Evolutionary conservation across 164 flowering plant species (phyloP).

Genomic region (Annona squamosa): DNA sequence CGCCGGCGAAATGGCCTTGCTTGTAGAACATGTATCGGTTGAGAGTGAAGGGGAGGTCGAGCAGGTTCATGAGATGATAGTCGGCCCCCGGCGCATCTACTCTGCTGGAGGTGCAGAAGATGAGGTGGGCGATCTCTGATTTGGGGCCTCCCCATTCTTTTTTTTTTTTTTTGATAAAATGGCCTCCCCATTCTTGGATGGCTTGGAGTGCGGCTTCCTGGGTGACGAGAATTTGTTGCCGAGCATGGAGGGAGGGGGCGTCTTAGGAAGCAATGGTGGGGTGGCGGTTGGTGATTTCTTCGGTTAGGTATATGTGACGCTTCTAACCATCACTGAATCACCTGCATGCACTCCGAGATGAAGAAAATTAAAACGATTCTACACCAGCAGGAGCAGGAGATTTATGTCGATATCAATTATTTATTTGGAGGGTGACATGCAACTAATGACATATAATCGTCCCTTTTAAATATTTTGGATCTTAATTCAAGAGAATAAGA

Average conservation of each 20-base stretch:
- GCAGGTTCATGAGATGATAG: neutral
- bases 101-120: neutral
- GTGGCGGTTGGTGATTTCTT: neutral
- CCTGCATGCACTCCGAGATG: neutral
- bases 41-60: neutral
- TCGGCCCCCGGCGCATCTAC: neutral
- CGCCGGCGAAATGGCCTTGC: neutral
- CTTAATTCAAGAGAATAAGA: too few relatives aligned
- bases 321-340: neutral
- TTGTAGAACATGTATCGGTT: neutral
- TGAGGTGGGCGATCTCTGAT: neutral
- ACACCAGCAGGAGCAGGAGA: too few relatives aligned
- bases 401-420: too few relatives aligned
- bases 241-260: neutral
- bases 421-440: too few relatives aligned
- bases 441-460: too few relatives aligned
- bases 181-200: neutral
- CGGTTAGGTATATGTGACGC: neutral
- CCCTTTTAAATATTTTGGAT: too few relatives aligned
- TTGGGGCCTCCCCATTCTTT: neutral
- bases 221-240: neutral
- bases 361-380: too few relatives aligned
- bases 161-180: too few relatives aligned
- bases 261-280: neutral
- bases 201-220: neutral